Evolutionary conservation across 2,329 filamentous ascomycete species (phyloP), one percentile per base, ranked within the genome.

Genomic region (Gnomoniopsis smithogilvyi): DNA sequence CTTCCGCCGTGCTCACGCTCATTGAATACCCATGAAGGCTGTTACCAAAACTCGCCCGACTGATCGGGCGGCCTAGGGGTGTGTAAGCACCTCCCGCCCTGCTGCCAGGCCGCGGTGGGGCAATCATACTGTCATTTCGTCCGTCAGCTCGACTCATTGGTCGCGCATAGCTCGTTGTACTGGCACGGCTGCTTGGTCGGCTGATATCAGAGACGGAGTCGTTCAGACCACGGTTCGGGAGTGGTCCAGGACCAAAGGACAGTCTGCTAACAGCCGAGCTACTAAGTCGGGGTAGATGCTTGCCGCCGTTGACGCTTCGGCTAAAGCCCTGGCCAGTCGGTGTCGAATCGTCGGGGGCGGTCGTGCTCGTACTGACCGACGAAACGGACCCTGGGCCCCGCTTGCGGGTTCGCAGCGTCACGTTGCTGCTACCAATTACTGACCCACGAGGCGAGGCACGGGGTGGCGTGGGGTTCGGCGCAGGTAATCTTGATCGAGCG

Each of bases 401-500:
- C 74, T 91, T 91, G 64, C 84, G 84, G 67, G 85, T 87, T 54
- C 91, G 86, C 69, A 88, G 79, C 33, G 85, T 87, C 66, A 87
- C 78, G 61, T 70, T 62, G n/a, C 65, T 67, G 36, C 67, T 68
- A 26, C 76, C 76, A 26, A 74, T 67, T 14, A 74, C 67, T 4
- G 76, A 78, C 2, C 73, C 72, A 55, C 91, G 84, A 22, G 93
- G 92, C n/a, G 92, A 96, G 4, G 84, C 82, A 51, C 88, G 86
- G 19, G 93, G 92, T 4, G 93, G 92, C 0, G 90, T 95, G 56
- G 80, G 82, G 8, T 85, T 81, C 2, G 93, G 91, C 1, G 89
- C 91, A 2, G 95, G 95, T 21, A 99, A 83, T 74, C 95, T 96
- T 43, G 94, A 97, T 66, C 92, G 87, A 19, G 89, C 95, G 24